These are phyloP conservation scores for Herpetomonas samuelpessoai DNA, from an alignment of 208 protist species.

Conservation along the genomic window DNA sequence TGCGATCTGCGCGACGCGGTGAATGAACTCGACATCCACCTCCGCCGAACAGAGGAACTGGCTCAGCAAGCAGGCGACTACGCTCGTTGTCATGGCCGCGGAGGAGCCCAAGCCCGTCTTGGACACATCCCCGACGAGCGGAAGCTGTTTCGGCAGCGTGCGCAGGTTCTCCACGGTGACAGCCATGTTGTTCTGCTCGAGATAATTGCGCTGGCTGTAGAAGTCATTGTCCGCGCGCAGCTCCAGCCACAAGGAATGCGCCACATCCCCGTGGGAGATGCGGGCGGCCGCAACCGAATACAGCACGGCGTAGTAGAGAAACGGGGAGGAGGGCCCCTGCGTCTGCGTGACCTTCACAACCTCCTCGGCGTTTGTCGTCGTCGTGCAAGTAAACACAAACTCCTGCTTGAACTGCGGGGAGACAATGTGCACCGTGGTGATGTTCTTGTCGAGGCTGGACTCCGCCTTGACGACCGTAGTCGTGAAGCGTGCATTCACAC, in stretches of 20 bases:
- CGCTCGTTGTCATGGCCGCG: constrained; percentile 91
- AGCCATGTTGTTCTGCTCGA: constrained; percentile 40
- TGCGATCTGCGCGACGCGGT: constrained; percentile 91
- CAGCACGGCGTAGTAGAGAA: constrained; percentile 73
- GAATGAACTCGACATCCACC: constrained; percentile 58
- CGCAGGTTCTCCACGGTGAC: constrained; percentile 65
- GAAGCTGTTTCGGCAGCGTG: constrained; percentile 49
- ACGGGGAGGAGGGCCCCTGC: constrained; percentile 47
- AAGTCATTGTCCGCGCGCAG: constrained; percentile 91
- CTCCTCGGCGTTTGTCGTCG: constrained; percentile 9
- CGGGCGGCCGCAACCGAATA: constrained; percentile 55
- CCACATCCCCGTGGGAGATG: constrained; percentile 16
- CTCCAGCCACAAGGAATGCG: constrained; percentile 34
- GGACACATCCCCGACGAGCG: constrained; percentile 75
- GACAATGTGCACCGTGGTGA: constrained; percentile 45
- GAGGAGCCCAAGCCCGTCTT: constrained; percentile 96
- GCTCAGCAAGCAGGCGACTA: constrained; percentile 85
- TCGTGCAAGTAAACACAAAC: constrained; percentile 54
- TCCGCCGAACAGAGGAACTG: constrained; percentile 25
- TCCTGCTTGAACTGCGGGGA: constrained; percentile 82
- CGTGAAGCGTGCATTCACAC: constrained; percentile 89
- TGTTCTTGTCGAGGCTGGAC: constrained; percentile 3
- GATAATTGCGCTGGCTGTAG: constrained; percentile 89
- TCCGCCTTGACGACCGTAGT: constrained; percentile 32
- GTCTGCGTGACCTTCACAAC: constrained; percentile 52